Conservation (phyloP, 139 green algal genomes). For the Volvox africanus region DNA sequence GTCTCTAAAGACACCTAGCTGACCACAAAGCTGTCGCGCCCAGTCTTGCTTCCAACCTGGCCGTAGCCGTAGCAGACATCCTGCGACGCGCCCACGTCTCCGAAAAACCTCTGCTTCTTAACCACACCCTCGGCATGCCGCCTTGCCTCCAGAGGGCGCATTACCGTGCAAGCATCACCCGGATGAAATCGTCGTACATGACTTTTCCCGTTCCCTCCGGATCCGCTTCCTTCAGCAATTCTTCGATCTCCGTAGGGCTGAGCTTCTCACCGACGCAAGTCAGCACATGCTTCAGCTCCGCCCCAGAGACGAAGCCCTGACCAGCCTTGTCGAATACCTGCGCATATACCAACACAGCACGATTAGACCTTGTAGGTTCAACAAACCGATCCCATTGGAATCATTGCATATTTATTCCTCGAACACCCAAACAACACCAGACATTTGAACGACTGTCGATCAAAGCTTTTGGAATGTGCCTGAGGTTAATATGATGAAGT, state of each 20-base stretch:
- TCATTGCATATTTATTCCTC: too few species aligned
- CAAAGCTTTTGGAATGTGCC: too few species aligned
- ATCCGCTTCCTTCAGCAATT: constrained; percentile 53
- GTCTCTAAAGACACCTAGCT: too few species aligned
- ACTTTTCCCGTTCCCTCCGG: constrained; percentile 43
- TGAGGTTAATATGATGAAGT: too few species aligned
- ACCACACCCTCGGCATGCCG: too few species aligned
- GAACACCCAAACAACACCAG: too few species aligned
- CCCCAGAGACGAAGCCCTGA: constrained; percentile 40
- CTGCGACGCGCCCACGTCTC: too few species aligned
- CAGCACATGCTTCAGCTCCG: constrained; percentile 85
- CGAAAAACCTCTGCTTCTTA: too few species aligned
- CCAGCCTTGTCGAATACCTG: constrained; percentile 54
- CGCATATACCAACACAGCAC: background rate
- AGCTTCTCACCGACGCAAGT: constrained; percentile 91
- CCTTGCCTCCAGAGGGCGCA: background rate
- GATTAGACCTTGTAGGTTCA: too few species aligned
- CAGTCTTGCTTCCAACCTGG: background rate
- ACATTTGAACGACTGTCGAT: too few species aligned
- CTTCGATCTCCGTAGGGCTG: constrained; percentile 46
- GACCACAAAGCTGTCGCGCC: background rate
- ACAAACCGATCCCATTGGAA: too few species aligned
- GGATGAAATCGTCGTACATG: constrained; percentile 48
- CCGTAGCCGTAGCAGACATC: too few species aligned
- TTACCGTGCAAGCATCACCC: constrained; percentile 50